These are phyloP conservation scores for Carex parvula DNA, from an alignment of 176 grass and related monocot species.

Conservation along the genomic window DNA sequence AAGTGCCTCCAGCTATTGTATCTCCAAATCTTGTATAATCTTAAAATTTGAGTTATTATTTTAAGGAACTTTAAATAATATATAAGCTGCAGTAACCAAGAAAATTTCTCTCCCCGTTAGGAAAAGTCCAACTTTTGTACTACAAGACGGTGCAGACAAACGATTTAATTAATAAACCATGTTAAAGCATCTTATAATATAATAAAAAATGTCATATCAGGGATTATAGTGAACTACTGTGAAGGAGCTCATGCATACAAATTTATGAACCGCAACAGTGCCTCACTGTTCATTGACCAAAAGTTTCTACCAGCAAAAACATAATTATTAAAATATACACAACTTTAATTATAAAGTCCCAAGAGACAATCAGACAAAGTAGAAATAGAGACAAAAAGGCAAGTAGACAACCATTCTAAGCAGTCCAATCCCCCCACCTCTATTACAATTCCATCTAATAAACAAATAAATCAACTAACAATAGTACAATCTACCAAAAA, in stretches of 20 bases:
- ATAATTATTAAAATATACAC: conserved; percentile 3
- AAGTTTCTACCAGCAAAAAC: neutral
- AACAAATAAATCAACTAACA: conserved; percentile 7
- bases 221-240: neutral
- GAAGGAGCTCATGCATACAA: neutral
- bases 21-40: no score
- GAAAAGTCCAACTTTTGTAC: neutral
- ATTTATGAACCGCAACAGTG: neutral
- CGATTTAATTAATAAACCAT: neutral
- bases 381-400: conserved; percentile 11
- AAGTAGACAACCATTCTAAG: conserved; percentile 1
- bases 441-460: neutral
- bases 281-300: neutral
- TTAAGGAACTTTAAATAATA: neutral
- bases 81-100: neutral
- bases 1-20: no score
- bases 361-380: conserved; percentile 23
- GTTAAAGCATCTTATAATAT: conserved; percentile 8
- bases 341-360: conserved; percentile 11
- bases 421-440: neutral
- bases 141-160: neutral
- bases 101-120: neutral
- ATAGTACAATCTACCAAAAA: neutral
- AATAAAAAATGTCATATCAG: conserved; percentile 11
- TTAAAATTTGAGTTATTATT: neutral